Evolutionary conservation across 495 filamentous ascomycete species (phyloP).

Genomic region (Hyaloscypha bicolor): DNA sequence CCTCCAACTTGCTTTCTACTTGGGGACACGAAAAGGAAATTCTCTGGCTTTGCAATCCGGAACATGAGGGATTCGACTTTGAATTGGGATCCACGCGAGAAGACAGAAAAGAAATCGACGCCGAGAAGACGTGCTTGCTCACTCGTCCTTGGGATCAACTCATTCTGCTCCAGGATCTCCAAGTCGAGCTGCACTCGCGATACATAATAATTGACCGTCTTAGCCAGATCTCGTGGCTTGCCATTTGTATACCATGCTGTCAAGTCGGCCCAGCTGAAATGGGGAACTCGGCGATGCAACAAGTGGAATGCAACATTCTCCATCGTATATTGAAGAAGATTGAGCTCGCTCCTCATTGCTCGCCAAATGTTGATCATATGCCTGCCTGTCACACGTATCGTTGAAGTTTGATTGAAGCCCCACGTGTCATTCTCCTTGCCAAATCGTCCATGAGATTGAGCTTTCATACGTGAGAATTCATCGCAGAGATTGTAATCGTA

Average conservation of each 20-base stretch:
- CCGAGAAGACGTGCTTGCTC: constrained; percentile 93
- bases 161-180: constrained; percentile 89
- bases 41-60: constrained; percentile 95
- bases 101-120: constrained; percentile 94
- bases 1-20: constrained; percentile 88
- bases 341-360: constrained; percentile 89
- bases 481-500: constrained; percentile 90
- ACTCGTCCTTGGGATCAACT: constrained; percentile 84
- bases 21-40: constrained; percentile 87
- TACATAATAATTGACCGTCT: constrained; percentile 77
- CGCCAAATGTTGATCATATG: constrained; percentile 98
- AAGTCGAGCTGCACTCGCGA: constrained; percentile 80
- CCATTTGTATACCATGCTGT: constrained; percentile 78
- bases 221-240: constrained; percentile 67
- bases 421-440: constrained; percentile 86
- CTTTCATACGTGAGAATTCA: constrained; percentile 87
- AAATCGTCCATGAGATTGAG: constrained; percentile 75
- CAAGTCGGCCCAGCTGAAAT: constrained; percentile 76
- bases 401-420: constrained; percentile 90
- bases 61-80: constrained; percentile 99
- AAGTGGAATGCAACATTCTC: constrained; percentile 96
- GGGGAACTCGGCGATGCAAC: constrained; percentile 86
- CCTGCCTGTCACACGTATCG: constrained; percentile 83
- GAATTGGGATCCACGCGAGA: constrained; percentile 92
- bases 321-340: constrained; percentile 90